Evolutionary conservation across 139 green algal genomes (phyloP).

Genomic region (Chlorella vulgaris): DNA sequence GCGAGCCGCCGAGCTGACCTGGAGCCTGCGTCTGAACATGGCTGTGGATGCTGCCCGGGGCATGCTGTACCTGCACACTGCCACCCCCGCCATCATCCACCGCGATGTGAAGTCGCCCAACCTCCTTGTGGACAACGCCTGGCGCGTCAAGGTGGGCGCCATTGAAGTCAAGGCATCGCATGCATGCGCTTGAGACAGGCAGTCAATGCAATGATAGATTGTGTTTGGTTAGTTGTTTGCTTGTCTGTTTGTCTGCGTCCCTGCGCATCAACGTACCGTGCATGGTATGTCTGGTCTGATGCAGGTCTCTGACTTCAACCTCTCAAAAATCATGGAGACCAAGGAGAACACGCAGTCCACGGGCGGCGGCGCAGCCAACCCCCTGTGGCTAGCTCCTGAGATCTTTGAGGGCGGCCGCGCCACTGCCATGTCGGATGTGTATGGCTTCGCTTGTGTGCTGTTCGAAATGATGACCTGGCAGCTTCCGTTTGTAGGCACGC

Average conservation of each 20-base stretch:
- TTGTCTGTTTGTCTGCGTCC: too few relatives aligned
- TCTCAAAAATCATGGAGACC: slow-evolving; percentile 4
- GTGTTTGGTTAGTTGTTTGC: too few relatives aligned
- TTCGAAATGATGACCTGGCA: slow-evolving; percentile 8
- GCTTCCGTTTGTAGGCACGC: background rate
- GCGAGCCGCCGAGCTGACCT: background rate
- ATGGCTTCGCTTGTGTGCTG: background rate
- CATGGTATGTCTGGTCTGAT: background rate
- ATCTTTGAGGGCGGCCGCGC: background rate
- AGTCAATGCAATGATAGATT: too few relatives aligned
- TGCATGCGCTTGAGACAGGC: too few relatives aligned
- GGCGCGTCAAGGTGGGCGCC: background rate
- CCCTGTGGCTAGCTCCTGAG: background rate
- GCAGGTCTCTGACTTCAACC: slow-evolving; percentile 13
- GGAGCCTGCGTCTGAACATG: background rate
- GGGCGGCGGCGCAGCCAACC: background rate
- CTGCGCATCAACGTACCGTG: too few relatives aligned
- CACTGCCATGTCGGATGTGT: background rate
- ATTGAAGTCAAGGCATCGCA: too few relatives aligned
- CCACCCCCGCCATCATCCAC: slow-evolving; percentile 5
- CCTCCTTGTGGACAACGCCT: background rate
- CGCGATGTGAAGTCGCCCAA: slow-evolving; percentile 5
- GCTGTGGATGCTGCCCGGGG: background rate
- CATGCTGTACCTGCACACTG: slow-evolving; percentile 12
- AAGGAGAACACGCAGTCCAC: background rate